phyloP scores from a whole-genome alignment of 352 stramenopile genomes.

The Globisporangium irregulare region DNA sequence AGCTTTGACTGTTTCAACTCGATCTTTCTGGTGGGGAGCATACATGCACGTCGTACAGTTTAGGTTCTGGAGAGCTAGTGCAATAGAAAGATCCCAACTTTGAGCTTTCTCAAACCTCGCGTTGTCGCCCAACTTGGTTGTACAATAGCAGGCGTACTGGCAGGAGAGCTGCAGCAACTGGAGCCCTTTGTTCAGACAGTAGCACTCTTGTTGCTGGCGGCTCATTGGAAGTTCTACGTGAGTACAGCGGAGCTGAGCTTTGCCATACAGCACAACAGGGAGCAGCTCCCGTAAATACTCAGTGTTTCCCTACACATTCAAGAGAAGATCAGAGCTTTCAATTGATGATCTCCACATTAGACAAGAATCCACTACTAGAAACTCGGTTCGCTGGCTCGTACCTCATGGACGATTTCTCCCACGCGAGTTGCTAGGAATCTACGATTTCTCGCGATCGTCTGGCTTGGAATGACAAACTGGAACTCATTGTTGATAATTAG shows the following conservation, averaged over 20 bases:
- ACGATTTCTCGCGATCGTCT: conserved; percentile 6
- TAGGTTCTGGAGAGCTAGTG: neutral
- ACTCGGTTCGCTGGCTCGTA: neutral
- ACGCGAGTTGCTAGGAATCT: conserved; percentile 15
- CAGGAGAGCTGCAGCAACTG: conserved; percentile 58
- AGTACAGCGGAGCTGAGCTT: neutral
- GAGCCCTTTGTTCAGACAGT: conserved; percentile 23
- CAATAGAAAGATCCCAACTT: neutral
- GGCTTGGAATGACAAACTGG: conserved; percentile 14
- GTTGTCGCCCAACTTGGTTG: conserved; percentile 30
- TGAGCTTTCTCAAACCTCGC: conserved; percentile 22
- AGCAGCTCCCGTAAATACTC: conserved; percentile 35
- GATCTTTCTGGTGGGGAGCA: conserved; percentile 5
- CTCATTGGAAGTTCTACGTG: neutral
- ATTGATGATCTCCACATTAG: neutral
- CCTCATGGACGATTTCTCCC: conserved; percentile 18
- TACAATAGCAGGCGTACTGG: conserved; percentile 56
- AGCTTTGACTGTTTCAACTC: conserved; percentile 11
- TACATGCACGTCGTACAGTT: neutral
- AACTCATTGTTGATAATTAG: neutral
- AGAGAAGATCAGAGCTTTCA: neutral
- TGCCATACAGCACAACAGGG: conserved; percentile 32
- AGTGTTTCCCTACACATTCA: conserved; percentile 19
- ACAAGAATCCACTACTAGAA: neutral
- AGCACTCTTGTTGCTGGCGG: neutral